These are phyloP conservation scores for Chenopodium formosanum DNA, from an alignment of 148 eudicot genomes.

Conservation along the genomic window DNA sequence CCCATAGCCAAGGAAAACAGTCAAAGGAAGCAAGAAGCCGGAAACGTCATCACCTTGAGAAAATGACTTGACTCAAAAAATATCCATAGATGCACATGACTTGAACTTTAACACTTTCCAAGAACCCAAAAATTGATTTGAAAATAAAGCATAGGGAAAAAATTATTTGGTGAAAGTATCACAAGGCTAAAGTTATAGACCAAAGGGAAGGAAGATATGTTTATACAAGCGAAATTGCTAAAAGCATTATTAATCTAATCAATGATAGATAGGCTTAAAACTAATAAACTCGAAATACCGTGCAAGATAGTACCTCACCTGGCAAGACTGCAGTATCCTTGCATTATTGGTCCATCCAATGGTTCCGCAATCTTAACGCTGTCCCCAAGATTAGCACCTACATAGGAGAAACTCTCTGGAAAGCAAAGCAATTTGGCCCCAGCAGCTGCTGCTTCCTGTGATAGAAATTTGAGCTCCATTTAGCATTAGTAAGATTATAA, in stretches of 20 bases:
- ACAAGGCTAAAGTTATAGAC: not conserved
- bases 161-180: not conserved
- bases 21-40: not conserved
- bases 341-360: constrained; percentile 82
- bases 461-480: constrained; percentile 13
- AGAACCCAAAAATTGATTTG: not conserved
- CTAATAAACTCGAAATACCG: not conserved
- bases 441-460: constrained; percentile 80
- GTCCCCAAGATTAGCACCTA: constrained; percentile 63
- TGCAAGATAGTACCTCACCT: constrained; percentile 36
- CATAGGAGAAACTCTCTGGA: constrained; percentile 87
- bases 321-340: constrained; percentile 77
- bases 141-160: not conserved
- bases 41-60: not conserved
- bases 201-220: not conserved
- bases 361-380: constrained; percentile 71
- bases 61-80: not conserved
- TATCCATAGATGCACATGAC: constrained; percentile 1
- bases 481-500: not conserved
- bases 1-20: constrained; percentile 12
- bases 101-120: not conserved
- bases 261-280: not conserved
- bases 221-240: not conserved
- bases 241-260: not conserved
- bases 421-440: constrained; percentile 87